phyloP scores from a whole-genome alignment of 202 grass and related monocot genomes.

The Hordeum pubiflorum region DNA sequence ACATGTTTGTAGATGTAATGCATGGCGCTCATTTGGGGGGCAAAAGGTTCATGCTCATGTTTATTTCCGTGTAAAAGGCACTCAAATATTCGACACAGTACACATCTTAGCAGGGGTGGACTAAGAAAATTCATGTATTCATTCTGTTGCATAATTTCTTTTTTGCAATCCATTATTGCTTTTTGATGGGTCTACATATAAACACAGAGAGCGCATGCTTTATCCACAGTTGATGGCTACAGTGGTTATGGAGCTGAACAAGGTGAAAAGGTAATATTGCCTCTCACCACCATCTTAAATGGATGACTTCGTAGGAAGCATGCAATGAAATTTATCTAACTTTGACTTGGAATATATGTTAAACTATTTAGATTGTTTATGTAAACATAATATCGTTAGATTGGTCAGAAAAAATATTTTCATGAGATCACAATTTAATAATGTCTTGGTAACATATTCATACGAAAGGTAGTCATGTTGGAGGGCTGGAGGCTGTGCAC shows the following conservation, averaged over 20 bases:
- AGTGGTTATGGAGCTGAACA: constrained; percentile 97
- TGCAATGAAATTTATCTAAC: background rate
- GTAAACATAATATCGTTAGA: background rate
- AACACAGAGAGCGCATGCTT: constrained; percentile 57
- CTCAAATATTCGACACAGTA: background rate
- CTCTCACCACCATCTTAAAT: background rate
- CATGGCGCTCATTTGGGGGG: too few species aligned
- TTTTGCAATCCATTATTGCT: background rate
- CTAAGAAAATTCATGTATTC: background rate
- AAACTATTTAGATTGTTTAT: background rate
- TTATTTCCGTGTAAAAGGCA: background rate
- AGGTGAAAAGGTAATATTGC: constrained; percentile 72
- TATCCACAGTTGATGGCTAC: constrained; percentile 79
- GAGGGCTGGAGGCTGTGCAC: background rate
- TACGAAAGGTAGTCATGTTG: background rate
- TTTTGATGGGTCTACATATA: constrained; percentile 21
- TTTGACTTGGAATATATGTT: background rate
- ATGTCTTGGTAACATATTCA: background rate
- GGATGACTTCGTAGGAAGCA: background rate
- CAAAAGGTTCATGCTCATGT: too few species aligned
- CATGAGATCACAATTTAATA: background rate
- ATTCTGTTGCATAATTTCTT: background rate
- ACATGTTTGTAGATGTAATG: background rate
- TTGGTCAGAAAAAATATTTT: background rate
- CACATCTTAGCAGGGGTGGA: background rate